Evolutionary conservation across 2,329 filamentous ascomycete genomes (phyloP), one percentile per base, ranked within the genome.

Genomic region (Fusarium sp.): DNA sequence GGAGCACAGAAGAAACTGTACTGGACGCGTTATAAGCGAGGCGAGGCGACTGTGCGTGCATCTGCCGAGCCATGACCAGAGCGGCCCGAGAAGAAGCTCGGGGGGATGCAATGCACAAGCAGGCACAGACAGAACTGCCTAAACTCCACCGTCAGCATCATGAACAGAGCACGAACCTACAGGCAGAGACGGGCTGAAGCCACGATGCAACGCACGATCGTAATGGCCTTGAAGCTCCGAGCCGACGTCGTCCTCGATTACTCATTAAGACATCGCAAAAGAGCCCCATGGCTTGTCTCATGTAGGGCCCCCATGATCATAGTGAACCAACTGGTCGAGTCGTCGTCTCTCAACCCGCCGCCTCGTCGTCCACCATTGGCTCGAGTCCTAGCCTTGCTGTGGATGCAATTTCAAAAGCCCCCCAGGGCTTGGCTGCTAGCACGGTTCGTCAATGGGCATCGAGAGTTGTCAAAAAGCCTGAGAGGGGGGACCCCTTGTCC

Each of bases 381-480:
- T 35, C 68, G 25, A 30, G 61, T 27, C 47, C 38, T 45, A 35
- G 35, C n/a, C 58, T 59, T 65, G 64, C 45, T 38, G 37, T 50
- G 57, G 50, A 38, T 63, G 69, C 63, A 75, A 74, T 74, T 64
- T 75, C 56, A 71, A 52, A 25, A 59, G 33, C 17, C 33, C 50
- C 64, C 68, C 68, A 69, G 68, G 25, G 32, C 37, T 50, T 38
- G 63, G 52, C n/a, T 45, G 35, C 57, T 52, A 71, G 66, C 71
- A 66, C 52, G 57, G 72, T 54, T 69, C 72, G 43, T 69, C 40
- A 60, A 56, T 45, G 38, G 64, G 45, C 65, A 65, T 64, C 50
- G 20, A 6, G 30, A 56, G 35, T 32, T 63, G 61, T 63, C 61
- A 54, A 54, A 37, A 59, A 17, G 45, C 45, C 25, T 56, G 38